phyloP scores from a whole-genome alignment of 441 rosid genomes.

The Gossypium gossypioides region DNA sequence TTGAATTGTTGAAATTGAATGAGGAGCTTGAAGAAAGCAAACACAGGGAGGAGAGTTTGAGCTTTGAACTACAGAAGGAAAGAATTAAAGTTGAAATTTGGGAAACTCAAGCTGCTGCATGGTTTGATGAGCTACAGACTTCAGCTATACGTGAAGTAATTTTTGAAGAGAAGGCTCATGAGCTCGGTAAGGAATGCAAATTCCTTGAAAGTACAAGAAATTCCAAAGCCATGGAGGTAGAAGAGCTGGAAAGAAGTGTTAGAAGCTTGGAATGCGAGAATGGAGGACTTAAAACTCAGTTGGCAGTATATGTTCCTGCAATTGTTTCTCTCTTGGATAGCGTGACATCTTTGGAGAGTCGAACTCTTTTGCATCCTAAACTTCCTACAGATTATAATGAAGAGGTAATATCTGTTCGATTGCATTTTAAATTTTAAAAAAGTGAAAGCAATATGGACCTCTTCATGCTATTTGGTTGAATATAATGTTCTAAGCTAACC shows the following conservation, averaged over 20 bases:
- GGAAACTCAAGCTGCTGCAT: conserved; percentile 48
- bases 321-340: conserved; percentile 47
- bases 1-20: conserved; percentile 30
- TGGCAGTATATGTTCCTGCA: conserved; percentile 43
- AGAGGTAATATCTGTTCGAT: conserved; percentile 33
- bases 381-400: conserved; percentile 22
- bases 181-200: conserved; percentile 38
- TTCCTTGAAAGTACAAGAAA: conserved; percentile 30
- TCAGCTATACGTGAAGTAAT: conserved; percentile 45
- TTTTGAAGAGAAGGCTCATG: conserved; percentile 47
- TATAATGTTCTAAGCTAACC: background rate
- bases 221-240: conserved; percentile 38
- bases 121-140: conserved; percentile 46
- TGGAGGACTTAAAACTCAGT: conserved; percentile 43
- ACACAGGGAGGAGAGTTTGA: conserved; percentile 44
- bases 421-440: conserved; percentile 12
- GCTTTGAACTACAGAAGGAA: conserved; percentile 36
- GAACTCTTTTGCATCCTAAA: conserved; percentile 23
- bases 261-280: conserved; percentile 46
- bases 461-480: conserved; percentile 2
- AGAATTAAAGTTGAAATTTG: conserved; percentile 37
- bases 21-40: conserved; percentile 39
- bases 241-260: conserved; percentile 49
- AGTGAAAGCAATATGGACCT: background rate
- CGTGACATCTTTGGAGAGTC: conserved; percentile 56